Conservation (phyloP, 495 filamentous ascomycete species). For the Bathelium albidoporum region DNA sequence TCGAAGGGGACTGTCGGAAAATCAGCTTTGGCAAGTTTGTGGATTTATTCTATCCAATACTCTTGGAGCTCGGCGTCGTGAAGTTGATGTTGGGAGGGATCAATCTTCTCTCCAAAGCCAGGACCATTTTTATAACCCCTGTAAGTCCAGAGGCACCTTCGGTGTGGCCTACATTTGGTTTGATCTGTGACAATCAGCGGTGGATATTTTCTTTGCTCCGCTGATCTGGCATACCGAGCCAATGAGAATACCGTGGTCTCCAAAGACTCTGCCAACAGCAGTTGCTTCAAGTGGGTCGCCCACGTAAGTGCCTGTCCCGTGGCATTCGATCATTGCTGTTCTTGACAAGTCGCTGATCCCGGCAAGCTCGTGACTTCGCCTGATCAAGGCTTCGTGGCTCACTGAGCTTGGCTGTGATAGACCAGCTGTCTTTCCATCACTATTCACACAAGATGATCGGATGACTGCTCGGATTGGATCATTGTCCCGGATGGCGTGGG, state of each 20-base stretch:
- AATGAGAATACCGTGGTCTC: background rate
- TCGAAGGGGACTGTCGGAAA: background rate
- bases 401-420: conserved; percentile 7
- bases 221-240: background rate
- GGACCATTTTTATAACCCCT: conserved; percentile 46
- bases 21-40: background rate
- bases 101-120: conserved; percentile 47
- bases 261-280: conserved; percentile 2
- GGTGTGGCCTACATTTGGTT: conserved; percentile 30
- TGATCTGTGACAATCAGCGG: conserved; percentile 1
- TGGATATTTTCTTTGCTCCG: background rate
- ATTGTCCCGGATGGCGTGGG: conserved; percentile 28
- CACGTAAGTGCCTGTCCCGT: conserved; percentile 10
- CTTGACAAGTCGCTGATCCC: conserved; percentile 15
- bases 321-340: conserved; percentile 16
- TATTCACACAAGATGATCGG: conserved; percentile 7
- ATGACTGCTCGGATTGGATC: conserved; percentile 30
- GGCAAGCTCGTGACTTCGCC: conserved; percentile 8
- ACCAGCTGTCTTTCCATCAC: conserved; percentile 9
- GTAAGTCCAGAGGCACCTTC: conserved; percentile 49
- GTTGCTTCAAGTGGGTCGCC: conserved; percentile 10
- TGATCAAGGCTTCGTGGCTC: conserved; percentile 8
- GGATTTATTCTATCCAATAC: background rate
- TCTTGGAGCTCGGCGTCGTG: conserved; percentile 34
- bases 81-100: conserved; percentile 39